Evolutionary conservation across 2,329 filamentous ascomycete genomes (phyloP).

Genomic region (Sarocladium brachiariae): DNA sequence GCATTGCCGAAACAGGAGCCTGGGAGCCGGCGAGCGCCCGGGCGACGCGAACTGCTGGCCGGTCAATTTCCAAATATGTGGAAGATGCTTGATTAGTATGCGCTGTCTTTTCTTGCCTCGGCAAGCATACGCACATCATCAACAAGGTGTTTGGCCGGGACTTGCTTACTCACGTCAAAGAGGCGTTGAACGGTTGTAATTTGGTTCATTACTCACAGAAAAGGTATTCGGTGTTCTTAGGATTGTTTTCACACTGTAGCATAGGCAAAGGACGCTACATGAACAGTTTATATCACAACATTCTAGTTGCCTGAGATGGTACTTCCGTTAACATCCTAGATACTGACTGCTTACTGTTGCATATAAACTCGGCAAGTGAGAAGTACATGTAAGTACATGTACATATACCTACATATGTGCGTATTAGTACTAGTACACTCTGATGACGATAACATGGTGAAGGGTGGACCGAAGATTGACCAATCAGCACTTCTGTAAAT

Average conservation of each 20-base stretch:
- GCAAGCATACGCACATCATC: constrained; percentile 8
- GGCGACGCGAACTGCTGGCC: not conserved
- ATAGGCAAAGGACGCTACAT: constrained; percentile 13
- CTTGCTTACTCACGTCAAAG: constrained; percentile 7
- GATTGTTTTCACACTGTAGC: constrained; percentile 9
- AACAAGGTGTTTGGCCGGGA: constrained; percentile 10
- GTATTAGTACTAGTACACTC: too few relatives aligned
- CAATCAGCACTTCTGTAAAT: not conserved
- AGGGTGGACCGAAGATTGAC: not conserved
- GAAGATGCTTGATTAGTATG: constrained; percentile 5
- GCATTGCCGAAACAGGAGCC: not conserved
- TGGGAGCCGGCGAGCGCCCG: constrained; percentile 3
- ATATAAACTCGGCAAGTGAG: too few relatives aligned
- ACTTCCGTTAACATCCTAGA: too few relatives aligned
- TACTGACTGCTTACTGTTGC: too few relatives aligned
- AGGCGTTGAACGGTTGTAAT: constrained; percentile 5
- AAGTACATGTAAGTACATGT: too few relatives aligned
- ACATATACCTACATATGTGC: too few relatives aligned
- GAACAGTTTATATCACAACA: not conserved
- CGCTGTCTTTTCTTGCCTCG: not conserved
- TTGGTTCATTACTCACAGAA: constrained; percentile 7
- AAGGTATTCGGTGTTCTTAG: not conserved
- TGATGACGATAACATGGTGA: too few relatives aligned
- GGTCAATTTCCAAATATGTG: not conserved
- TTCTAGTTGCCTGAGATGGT: not conserved